These are phyloP conservation scores for Mycena capillaripes DNA, from an alignment of 768 basidiomycete genomes.

Conservation along the genomic window DNA sequence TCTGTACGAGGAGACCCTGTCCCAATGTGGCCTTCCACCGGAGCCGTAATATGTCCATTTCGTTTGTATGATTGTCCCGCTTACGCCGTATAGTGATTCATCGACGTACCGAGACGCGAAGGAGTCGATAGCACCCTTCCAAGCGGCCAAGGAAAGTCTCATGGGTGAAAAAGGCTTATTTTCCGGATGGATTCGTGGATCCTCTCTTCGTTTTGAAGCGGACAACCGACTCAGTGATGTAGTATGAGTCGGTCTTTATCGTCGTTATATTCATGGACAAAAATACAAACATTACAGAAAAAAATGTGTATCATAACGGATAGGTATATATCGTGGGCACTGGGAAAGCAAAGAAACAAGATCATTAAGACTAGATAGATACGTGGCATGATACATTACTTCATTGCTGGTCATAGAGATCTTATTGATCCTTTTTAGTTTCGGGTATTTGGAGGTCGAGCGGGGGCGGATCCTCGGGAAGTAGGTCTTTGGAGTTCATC, in stretches of 20 bases:
- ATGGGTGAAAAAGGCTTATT: conserved; percentile 63
- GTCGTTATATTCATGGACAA: background rate
- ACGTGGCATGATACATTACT: conserved; percentile 22
- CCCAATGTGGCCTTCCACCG: conserved; percentile 29
- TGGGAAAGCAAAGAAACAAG: conserved; percentile 21
- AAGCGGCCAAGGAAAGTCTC: conserved; percentile 64
- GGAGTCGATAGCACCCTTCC: conserved; percentile 57
- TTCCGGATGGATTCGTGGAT: conserved; percentile 67
- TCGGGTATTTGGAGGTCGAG: conserved; percentile 2
- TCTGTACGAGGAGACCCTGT: conserved; percentile 52
- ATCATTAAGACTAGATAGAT: background rate
- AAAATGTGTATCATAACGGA: background rate
- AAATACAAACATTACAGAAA: conserved; percentile 15
- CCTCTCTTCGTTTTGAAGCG: conserved; percentile 2
- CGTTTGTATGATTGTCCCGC: background rate
- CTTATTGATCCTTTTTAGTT: conserved; percentile 49
- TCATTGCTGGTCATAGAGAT: conserved; percentile 24
- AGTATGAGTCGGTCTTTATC: background rate
- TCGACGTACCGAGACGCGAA: conserved; percentile 65
- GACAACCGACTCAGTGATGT: background rate
- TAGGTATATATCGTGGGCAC: background rate
- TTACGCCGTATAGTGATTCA: conserved; percentile 33
- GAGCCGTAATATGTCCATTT: conserved; percentile 35
- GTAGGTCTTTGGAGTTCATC: conserved; percentile 37
- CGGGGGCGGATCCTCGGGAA: conserved; percentile 22